Evolutionary conservation across 306 rosid species (phyloP).

Genomic region (Inga leiocalycina): DNA sequence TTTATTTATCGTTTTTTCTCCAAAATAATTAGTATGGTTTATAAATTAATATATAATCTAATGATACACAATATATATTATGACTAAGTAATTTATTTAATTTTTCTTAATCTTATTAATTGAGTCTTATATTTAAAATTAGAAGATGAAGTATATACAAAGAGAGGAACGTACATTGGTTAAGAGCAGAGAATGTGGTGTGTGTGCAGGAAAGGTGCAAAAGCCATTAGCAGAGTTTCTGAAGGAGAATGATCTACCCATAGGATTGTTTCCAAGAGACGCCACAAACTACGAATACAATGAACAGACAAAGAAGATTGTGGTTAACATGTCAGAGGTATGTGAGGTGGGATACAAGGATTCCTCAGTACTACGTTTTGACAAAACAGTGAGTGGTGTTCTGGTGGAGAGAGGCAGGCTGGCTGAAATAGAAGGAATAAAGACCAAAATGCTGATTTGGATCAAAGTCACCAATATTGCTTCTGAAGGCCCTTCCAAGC

Average conservation of each 20-base stretch:
- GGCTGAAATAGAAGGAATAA: constrained; percentile 82
- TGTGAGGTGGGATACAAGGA: constrained; percentile 93
- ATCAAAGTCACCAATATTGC: constrained; percentile 66
- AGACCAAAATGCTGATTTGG: constrained; percentile 90
- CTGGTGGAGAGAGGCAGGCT: constrained; percentile 92
- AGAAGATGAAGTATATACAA: too few relatives aligned
- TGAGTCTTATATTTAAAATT: too few relatives aligned
- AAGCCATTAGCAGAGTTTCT: constrained; percentile 85
- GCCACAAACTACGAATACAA: constrained; percentile 92
- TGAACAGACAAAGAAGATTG: constrained; percentile 71
- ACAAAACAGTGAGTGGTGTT: constrained; percentile 63
- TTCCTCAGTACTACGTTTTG: constrained; percentile 84
- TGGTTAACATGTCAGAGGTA: constrained; percentile 58
- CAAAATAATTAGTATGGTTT: too few relatives aligned
- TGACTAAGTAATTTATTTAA: too few relatives aligned
- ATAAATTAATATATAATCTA: too few relatives aligned
- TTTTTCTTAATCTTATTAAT: too few relatives aligned
- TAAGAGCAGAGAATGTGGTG: background rate
- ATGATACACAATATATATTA: too few relatives aligned
- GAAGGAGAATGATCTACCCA: constrained; percentile 80
- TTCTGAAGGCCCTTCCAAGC: constrained; percentile 68
- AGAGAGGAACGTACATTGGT: too few relatives aligned
- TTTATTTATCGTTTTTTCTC: too few relatives aligned
- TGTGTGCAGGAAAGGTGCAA: constrained; percentile 81
- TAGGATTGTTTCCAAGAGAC: constrained; percentile 85